Percentiles rank a stretch among this genome's conserved stretches.
These are phyloP conservation scores for Aspergillus novofumigatus DNA, from an alignment of 2,329 filamentous ascomycete genomes.

Conservation along the genomic window DNA sequence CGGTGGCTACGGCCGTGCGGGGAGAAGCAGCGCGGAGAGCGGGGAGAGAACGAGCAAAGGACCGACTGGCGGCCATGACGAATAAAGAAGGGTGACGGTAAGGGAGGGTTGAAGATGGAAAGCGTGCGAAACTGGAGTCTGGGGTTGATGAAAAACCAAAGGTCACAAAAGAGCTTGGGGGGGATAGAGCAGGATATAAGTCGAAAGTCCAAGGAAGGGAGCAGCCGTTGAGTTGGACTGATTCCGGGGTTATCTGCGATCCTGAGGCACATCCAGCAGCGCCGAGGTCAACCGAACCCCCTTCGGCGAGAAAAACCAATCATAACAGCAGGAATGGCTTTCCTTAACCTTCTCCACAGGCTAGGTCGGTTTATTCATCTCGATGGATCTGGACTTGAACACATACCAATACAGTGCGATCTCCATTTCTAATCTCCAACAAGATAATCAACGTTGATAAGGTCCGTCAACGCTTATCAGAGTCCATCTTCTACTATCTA, in stretches of 20 bases:
- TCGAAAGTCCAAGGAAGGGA: neutral
- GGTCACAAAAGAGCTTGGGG: neutral
- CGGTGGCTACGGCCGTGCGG: constrained; percentile 29
- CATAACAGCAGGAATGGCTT: neutral
- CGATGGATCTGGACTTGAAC: neutral
- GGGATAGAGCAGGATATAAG: neutral
- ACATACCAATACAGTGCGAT: no score
- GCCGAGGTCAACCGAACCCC: neutral
- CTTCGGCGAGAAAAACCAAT: neutral
- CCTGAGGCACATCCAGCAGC: neutral
- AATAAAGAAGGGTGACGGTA: neutral
- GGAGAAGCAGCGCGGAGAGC: constrained; percentile 34
- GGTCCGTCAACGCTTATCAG: no score
- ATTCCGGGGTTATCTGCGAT: neutral
- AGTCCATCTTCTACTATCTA: neutral
- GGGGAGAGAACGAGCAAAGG: constrained; percentile 35
- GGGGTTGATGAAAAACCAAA: neutral
- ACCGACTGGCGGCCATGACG: constrained; percentile 38
- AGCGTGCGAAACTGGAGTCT: neutral
- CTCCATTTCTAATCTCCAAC: no score
- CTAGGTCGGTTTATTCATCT: neutral
- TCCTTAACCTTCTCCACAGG: neutral
- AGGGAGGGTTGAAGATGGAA: neutral
- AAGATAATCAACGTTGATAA: no score
- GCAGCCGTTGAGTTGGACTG: neutral